Evolutionary conservation across 1,284 basidiomycete species (phyloP).

Genomic region (Pisolithus thermaeus): DNA sequence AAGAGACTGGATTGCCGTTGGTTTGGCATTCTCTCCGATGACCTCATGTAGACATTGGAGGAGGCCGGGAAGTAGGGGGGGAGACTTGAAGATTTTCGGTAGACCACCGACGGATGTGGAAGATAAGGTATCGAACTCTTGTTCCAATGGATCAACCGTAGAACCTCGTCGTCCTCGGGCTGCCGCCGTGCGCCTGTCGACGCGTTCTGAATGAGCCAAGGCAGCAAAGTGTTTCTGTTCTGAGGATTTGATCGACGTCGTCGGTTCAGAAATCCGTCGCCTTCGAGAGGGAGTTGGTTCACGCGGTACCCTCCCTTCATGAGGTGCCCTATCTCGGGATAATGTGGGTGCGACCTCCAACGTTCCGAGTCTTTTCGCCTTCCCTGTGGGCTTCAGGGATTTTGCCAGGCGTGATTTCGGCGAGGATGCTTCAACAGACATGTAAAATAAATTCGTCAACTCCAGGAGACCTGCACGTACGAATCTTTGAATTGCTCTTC

Average conservation of each 20-base stretch:
- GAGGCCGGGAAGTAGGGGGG: constrained; percentile 63
- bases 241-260: neutral
- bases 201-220: constrained; percentile 8
- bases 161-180: constrained; percentile 6
- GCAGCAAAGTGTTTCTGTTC: constrained; percentile 9
- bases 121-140: constrained; percentile 35
- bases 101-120: constrained; percentile 16
- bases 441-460: neutral
- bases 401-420: constrained; percentile 34
- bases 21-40: constrained; percentile 47
- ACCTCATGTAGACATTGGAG: constrained; percentile 48
- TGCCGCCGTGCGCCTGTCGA: constrained; percentile 2
- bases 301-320: constrained; percentile 14
- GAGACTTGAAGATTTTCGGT: constrained; percentile 45
- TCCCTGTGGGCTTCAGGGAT: constrained; percentile 29
- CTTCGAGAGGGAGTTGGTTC: neutral
- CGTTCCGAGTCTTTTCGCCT: constrained; percentile 24
- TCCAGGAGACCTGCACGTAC: neutral
- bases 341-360: constrained; percentile 28
- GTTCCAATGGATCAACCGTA: constrained; percentile 27
- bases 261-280: neutral
- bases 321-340: constrained; percentile 26
- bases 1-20: constrained; percentile 73
- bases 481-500: neutral
- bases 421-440: constrained; percentile 11